Conservation (phyloP, 768 basidiomycete species). For the Scleroderma bovista region DNA sequence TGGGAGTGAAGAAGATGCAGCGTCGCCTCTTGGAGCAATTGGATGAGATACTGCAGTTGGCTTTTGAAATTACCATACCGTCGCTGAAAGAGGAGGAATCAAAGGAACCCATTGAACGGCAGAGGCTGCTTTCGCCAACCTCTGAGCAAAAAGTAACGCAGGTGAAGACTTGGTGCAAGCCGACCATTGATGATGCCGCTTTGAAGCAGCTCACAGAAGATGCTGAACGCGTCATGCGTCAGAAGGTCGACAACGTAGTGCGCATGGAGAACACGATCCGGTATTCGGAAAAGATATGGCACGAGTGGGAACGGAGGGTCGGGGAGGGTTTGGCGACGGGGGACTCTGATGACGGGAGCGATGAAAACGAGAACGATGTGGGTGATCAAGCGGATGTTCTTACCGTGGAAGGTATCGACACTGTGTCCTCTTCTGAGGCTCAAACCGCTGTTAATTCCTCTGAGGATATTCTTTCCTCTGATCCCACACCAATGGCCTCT, state of each 20-base stretch:
- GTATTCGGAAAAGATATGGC: slow-evolving; percentile 94
- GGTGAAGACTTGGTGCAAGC: slow-evolving; percentile 83
- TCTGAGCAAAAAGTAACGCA: slow-evolving; percentile 85
- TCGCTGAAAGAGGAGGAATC: slow-evolving; percentile 88
- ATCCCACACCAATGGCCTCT: slow-evolving; percentile 68
- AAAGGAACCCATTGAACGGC: slow-evolving; percentile 88
- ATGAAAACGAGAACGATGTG: slow-evolving; percentile 38
- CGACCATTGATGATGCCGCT: slow-evolving; percentile 79
- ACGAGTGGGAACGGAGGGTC: slow-evolving; percentile 93
- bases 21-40: slow-evolving; percentile 79
- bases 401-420: slow-evolving; percentile 9
- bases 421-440: slow-evolving; percentile 9
- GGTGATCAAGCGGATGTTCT: slow-evolving; percentile 23
- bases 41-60: slow-evolving; percentile 77
- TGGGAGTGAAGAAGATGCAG: slow-evolving; percentile 77
- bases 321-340: slow-evolving; percentile 55
- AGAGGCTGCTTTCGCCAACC: slow-evolving; percentile 80
- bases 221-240: slow-evolving; percentile 81
- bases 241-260: slow-evolving; percentile 92
- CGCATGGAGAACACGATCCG: slow-evolving; percentile 96
- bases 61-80: slow-evolving; percentile 79
- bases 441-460: slow-evolving; percentile 13
- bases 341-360: slow-evolving; percentile 52
- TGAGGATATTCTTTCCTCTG: slow-evolving; percentile 37
- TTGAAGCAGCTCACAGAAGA: slow-evolving; percentile 80